Evolutionary conservation across 768 basidiomycete species (phyloP).

Genomic region (Melanogaster broomeanus): DNA sequence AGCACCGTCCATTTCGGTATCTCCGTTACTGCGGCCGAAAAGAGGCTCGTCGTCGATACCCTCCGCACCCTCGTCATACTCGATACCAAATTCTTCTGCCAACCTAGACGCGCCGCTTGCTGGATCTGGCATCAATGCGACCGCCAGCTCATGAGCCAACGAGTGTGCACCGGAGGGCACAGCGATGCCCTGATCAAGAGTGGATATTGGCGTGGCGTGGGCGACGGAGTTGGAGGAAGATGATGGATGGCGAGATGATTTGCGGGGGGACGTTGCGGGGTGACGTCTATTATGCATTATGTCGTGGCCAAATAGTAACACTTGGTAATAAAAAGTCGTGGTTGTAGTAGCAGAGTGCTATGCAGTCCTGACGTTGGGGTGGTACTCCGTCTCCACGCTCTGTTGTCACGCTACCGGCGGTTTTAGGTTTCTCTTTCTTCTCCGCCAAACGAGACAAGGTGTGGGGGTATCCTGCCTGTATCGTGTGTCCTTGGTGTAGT

Average conservation of each 20-base stretch:
- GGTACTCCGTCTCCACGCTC: not conserved
- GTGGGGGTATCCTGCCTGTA: constrained; percentile 1
- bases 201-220: constrained; percentile 31
- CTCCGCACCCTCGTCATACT: constrained; percentile 86
- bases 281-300: constrained; percentile 30
- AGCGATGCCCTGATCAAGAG: constrained; percentile 31
- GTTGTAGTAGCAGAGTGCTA: constrained; percentile 4
- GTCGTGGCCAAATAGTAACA: not conserved
- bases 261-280: constrained; percentile 26
- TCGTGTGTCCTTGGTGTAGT: constrained; percentile 9
- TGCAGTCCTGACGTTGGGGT: constrained; percentile 6
- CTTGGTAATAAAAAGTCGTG: constrained; percentile 1
- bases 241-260: constrained; percentile 32
- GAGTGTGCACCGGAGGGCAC: constrained; percentile 50
- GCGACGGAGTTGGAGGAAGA: constrained; percentile 18
- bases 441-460: not conserved
- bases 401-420: constrained; percentile 6
- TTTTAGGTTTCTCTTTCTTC: not conserved
- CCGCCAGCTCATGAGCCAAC: constrained; percentile 84
- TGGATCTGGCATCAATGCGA: constrained; percentile 87
- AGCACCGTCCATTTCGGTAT: constrained; percentile 29
- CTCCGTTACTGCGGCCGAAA: constrained; percentile 28
- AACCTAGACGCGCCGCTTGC: constrained; percentile 68
- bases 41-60: constrained; percentile 54
- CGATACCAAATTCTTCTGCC: constrained; percentile 88